Evolutionary conservation across 495 filamentous ascomycete species (phyloP).

Genomic region (Neurospora pannonica): DNA sequence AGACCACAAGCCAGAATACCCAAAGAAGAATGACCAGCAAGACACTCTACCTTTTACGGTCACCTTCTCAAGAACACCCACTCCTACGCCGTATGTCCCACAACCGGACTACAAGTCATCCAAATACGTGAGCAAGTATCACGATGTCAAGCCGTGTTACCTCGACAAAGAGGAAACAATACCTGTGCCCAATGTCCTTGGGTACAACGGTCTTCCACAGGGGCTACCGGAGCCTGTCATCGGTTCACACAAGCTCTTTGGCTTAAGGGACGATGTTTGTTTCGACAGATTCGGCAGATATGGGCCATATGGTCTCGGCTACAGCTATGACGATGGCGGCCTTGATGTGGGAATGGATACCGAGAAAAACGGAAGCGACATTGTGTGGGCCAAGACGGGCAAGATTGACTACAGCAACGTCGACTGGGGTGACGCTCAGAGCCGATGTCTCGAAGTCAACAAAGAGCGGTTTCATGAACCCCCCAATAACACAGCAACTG

Average conservation of each 20-base stretch:
- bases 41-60: slow-evolving; percentile 19
- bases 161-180: slow-evolving; percentile 53
- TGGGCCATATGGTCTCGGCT: slow-evolving; percentile 86
- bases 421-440: slow-evolving; percentile 68
- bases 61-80: slow-evolving; percentile 30
- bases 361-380: slow-evolving; percentile 58
- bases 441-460: slow-evolving; percentile 59
- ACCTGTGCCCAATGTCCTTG: slow-evolving; percentile 54
- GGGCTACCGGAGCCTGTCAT: slow-evolving; percentile 75
- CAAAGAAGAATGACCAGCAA: slow-evolving; percentile 32
- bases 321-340: slow-evolving; percentile 64
- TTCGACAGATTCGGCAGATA: slow-evolving; percentile 88
- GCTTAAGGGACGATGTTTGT: slow-evolving; percentile 74
- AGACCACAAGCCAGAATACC: slow-evolving; percentile 68
- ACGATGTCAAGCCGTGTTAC: slow-evolving; percentile 62
- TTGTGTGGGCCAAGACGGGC: slow-evolving; percentile 57
- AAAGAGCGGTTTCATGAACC: slow-evolving; percentile 46
- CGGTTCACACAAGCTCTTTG: slow-evolving; percentile 70
- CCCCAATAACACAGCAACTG: slow-evolving; percentile 11
- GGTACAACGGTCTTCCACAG: slow-evolving; percentile 61
- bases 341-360: slow-evolving; percentile 67
- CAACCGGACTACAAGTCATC: slow-evolving; percentile 57
- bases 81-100: slow-evolving; percentile 55
- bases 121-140: slow-evolving; percentile 50
- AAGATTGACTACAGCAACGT: slow-evolving; percentile 68